Conservation (phyloP, 352 stramenopile genomes). For the Pythium phragmitis region DNA sequence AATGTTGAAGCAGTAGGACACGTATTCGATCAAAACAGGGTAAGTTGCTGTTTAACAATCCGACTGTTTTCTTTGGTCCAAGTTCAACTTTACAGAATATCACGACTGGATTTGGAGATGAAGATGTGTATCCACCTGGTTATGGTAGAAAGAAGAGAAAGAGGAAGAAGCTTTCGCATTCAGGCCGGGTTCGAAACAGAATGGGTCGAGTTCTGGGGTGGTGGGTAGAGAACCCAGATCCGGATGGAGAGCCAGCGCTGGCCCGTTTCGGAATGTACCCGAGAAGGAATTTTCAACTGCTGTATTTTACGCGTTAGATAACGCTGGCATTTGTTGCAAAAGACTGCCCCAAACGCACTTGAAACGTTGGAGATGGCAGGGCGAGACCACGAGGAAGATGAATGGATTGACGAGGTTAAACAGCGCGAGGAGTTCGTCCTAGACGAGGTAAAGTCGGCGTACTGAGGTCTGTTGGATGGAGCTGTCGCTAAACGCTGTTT, state of each 20-base stretch:
- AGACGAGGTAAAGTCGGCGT: conserved; percentile 39
- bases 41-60: not conserved
- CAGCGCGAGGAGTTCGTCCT: conserved; percentile 51
- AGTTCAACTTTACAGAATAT: not conserved
- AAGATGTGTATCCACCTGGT: conserved; percentile 4
- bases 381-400: conserved; percentile 60
- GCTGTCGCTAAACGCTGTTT: conserved; percentile 22
- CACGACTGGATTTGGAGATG: not conserved
- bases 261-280: conserved; percentile 16
- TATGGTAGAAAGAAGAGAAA: conserved; percentile 2
- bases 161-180: conserved; percentile 30
- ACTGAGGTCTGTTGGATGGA: conserved; percentile 2
- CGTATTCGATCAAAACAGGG: conserved; percentile 12
- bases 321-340: conserved; percentile 11
- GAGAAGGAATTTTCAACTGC: conserved; percentile 22
- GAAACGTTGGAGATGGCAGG: conserved; percentile 48
- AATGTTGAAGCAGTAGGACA: conserved; percentile 20
- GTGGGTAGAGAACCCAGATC: conserved; percentile 3
- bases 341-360: conserved; percentile 19
- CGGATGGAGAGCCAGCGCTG: conserved; percentile 20
- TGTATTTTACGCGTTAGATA: conserved; percentile 28
- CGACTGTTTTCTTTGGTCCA: not conserved
- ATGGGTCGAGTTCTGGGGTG: conserved; percentile 8
- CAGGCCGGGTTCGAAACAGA: conserved; percentile 19
- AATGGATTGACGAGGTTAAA: conserved; percentile 61